phyloP scores from a whole-genome alignment of 192 early-diverging fungal species.

The Oehlia diaphana region DNA sequence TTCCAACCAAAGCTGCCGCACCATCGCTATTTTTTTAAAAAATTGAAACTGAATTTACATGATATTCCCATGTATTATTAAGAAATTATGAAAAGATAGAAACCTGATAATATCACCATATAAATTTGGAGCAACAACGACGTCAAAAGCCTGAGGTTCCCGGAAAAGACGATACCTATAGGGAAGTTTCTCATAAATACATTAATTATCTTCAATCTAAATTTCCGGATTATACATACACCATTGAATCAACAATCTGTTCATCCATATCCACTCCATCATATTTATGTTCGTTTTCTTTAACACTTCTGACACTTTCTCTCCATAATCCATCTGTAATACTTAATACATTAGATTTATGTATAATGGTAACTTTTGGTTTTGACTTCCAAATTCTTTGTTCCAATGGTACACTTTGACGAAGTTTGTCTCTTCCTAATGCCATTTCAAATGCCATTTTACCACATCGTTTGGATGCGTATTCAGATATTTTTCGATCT shows the following conservation, averaged over 20 bases:
- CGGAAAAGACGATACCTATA: conserved; percentile 90
- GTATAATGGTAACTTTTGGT: conserved; percentile 89
- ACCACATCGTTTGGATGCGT: conserved; percentile 83
- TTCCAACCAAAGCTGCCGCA: conserved; percentile 94
- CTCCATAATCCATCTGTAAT: conserved; percentile 97
- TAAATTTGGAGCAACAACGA: conserved; percentile 95
- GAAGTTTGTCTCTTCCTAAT: conserved; percentile 70
- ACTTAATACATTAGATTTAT: conserved; percentile 97
- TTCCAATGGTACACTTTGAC: conserved; percentile 51
- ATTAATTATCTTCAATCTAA: not conserved
- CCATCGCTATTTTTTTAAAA: conserved; percentile 65
- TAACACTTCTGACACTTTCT: conserved; percentile 80
- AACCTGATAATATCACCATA: conserved; percentile 94
- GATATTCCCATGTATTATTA: not conserved
- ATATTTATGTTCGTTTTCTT: conserved; percentile 62
- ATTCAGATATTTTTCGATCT: conserved; percentile 88
- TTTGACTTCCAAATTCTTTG: conserved; percentile 67
- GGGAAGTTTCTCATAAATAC: conserved; percentile 12
- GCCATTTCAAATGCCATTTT: conserved; percentile 95
- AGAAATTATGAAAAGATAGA: not conserved
- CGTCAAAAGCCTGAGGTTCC: conserved; percentile 94
- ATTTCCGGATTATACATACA: conserved; percentile 49
- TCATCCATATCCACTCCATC: conserved; percentile 81
- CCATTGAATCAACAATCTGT: conserved; percentile 99
- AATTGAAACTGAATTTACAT: not conserved